These are phyloP conservation scores for Phoma sp. DNA, from an alignment of 2,329 filamentous ascomycete genomes.

Conservation along the genomic window DNA sequence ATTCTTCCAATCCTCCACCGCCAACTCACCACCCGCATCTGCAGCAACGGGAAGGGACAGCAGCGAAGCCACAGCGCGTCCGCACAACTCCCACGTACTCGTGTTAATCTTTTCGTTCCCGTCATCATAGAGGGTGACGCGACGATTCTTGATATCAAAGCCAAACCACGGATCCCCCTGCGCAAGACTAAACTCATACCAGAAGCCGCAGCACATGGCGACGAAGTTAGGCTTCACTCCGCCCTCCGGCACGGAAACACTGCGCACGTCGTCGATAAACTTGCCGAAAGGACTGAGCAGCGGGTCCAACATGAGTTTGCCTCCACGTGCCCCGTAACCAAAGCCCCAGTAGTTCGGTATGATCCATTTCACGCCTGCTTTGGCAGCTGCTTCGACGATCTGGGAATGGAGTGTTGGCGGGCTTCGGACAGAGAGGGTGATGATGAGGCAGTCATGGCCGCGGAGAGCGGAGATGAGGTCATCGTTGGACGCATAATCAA, in stretches of 20 bases:
- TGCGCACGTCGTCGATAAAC: slow-evolving; percentile 19
- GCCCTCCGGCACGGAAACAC: background rate
- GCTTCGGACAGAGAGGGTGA: slow-evolving; percentile 43
- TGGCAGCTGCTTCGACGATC: slow-evolving; percentile 46
- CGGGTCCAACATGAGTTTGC: background rate
- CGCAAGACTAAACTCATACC: slow-evolving; percentile 51
- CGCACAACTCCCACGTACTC: slow-evolving; percentile 66
- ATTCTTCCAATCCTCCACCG: slow-evolving; percentile 19
- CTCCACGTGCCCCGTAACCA: slow-evolving; percentile 26
- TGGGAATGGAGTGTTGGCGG: slow-evolving; percentile 39
- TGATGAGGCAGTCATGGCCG: slow-evolving; percentile 51
- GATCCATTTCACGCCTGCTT: slow-evolving; percentile 50
- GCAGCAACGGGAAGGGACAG: slow-evolving; percentile 46
- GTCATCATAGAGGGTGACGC: slow-evolving; percentile 36
- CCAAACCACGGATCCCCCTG: slow-evolving; percentile 40
- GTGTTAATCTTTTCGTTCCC: slow-evolving; percentile 50
- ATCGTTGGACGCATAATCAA: slow-evolving; percentile 38
- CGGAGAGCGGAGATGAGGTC: slow-evolving; percentile 45
- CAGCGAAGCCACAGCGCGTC: slow-evolving; percentile 59
- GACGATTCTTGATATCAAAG: slow-evolving; percentile 47
- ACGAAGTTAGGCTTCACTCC: slow-evolving; percentile 10
- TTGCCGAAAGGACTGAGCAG: slow-evolving; percentile 7
- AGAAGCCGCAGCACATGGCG: slow-evolving; percentile 35
- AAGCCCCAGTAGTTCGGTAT: slow-evolving; percentile 50
- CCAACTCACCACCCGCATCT: background rate